phyloP scores from a whole-genome alignment of 371 early-diverging fungal genomes.

The Thermomucor indicae-seudaticae region DNA sequence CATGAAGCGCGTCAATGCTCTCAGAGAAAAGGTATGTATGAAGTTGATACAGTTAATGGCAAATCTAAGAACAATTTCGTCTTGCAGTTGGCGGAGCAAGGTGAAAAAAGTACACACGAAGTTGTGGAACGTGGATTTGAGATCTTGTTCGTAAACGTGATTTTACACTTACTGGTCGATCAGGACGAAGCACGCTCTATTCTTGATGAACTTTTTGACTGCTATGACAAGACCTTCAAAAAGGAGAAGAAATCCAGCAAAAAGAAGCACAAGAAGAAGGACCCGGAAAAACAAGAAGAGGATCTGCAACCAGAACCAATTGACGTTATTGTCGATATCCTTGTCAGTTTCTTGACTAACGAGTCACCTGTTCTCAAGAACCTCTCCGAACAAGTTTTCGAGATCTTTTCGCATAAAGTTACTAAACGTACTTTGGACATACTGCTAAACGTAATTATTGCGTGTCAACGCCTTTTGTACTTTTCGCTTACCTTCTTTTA shows the following conservation, averaged over 20 bases:
- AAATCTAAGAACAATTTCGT: neutral
- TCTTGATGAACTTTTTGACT: slow-evolving; percentile 68
- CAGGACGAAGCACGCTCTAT: slow-evolving; percentile 61
- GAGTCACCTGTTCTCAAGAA: slow-evolving; percentile 74
- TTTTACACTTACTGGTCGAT: slow-evolving; percentile 63
- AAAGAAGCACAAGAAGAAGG: slow-evolving; percentile 20
- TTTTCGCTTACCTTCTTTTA: neutral
- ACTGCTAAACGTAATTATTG: slow-evolving; percentile 60
- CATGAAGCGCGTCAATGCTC: slow-evolving; percentile 12
- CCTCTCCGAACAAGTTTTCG: slow-evolving; percentile 81
- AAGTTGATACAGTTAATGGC: neutral
- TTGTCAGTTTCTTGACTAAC: slow-evolving; percentile 84
- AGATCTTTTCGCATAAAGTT: slow-evolving; percentile 69
- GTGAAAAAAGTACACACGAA: slow-evolving; percentile 34
- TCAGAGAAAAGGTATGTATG: slow-evolving; percentile 10
- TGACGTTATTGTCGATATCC: slow-evolving; percentile 89
- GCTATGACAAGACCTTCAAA: slow-evolving; percentile 63
- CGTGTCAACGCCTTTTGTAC: neutral
- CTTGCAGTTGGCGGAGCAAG: neutral
- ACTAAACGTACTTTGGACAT: slow-evolving; percentile 74
- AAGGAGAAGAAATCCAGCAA: slow-evolving; percentile 33
- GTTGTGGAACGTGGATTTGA: slow-evolving; percentile 66
- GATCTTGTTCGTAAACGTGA: slow-evolving; percentile 62
- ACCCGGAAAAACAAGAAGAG: slow-evolving; percentile 36
- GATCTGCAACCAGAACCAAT: slow-evolving; percentile 73